Base-by-base conservation (phyloP, 2,329 filamentous ascomycete genomes). In the Sphaerulina vaccinii region DNA sequence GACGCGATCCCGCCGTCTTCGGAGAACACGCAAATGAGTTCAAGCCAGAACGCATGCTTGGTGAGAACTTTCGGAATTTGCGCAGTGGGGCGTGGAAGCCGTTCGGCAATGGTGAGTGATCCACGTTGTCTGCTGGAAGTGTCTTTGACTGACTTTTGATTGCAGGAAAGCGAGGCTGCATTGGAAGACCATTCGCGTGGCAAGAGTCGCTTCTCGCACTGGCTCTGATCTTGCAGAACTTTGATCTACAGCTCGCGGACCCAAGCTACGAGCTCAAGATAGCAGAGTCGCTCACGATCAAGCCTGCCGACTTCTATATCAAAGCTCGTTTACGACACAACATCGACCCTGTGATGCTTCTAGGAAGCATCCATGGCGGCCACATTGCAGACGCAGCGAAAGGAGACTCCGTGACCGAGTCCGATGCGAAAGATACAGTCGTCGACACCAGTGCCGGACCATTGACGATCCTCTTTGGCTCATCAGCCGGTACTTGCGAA, bases 401-500 rank as follows among this genome's bases (percentile, higher is more conserved):
- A 76, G 78, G 2, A 65, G 90, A 0, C 58, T 32, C 21, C 9
- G 36, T 43, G 13, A 40, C 22, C 15, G 3, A 9, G 11, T 10
- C 4, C 2, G n/a, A n/a, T 15, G 22, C 2, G 18, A 11, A n/a
- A 3, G 22, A 10, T 8, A 13, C 10, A 11, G 24, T 27, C 5
- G 18, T 27, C 6, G 15, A 3, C 2, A 2, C 1, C 5, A 10
- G n/a, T 18, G 21, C 29, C 13, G 43, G 23, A 56, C 74, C 74
- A 1, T 72, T 91, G 59, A 79, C 79, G 16, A 78, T 91, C n/a
- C 79, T 84, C 40, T 90, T 87, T 62, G 87, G 87, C 2, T 87
- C 84, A 10, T 88, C 89, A 63, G 82, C 82, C 1, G 87, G 87
- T 0, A 91, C 87, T 1, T 90, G 87, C 65, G 84, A 89, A 67